A percentile compares a stretch with the other conserved stretches of the same genome.
phyloP scores from a whole-genome alignment of 2,329 filamentous ascomycete genomes.

The Raffaelea albimanens region DNA sequence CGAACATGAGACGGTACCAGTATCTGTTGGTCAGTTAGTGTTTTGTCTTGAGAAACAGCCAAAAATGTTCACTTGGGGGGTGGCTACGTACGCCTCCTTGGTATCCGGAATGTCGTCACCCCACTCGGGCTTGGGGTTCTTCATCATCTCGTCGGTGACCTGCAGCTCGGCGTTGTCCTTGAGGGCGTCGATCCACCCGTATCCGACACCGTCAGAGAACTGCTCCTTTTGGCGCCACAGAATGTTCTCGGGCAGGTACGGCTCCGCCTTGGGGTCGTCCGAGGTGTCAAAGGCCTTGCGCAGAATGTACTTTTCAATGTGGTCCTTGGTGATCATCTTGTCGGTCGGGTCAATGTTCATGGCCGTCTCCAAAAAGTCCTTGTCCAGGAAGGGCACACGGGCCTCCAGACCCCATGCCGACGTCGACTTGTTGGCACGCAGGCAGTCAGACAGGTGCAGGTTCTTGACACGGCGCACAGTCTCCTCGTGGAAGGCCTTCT shows the following conservation, averaged over 20 bases:
- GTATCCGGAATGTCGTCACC: slow-evolving; percentile 84
- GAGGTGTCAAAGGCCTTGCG: slow-evolving; percentile 94
- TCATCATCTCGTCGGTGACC: slow-evolving; percentile 95
- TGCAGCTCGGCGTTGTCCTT: slow-evolving; percentile 88
- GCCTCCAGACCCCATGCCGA: slow-evolving; percentile 97
- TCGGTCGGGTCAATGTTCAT: slow-evolving; percentile 94
- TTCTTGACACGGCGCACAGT: slow-evolving; percentile 92
- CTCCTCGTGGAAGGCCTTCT: slow-evolving; percentile 89
- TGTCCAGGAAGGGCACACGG: slow-evolving; percentile 95
- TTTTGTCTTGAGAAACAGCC: background rate
- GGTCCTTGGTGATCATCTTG: slow-evolving; percentile 88
- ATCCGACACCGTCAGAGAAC: slow-evolving; percentile 96
- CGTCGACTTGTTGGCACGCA: slow-evolving; percentile 98
- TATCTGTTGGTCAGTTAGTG: slow-evolving; percentile 40
- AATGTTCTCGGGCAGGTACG: slow-evolving; percentile 93
- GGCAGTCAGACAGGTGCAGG: slow-evolving; percentile 89
- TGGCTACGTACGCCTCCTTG: slow-evolving; percentile 85
- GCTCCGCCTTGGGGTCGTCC: slow-evolving; percentile 68
- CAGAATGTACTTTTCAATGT: slow-evolving; percentile 95
- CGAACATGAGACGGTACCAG: slow-evolving; percentile 98
- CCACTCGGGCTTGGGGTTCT: slow-evolving; percentile 96
- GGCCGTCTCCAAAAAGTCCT: slow-evolving; percentile 82
- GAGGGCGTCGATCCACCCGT: slow-evolving; percentile 96
- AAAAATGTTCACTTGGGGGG: background rate
- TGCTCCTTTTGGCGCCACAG: slow-evolving; percentile 99